These are phyloP conservation scores for Fraxinus nigra DNA, from an alignment of 305 asterid genomes.

Conservation along the genomic window DNA sequence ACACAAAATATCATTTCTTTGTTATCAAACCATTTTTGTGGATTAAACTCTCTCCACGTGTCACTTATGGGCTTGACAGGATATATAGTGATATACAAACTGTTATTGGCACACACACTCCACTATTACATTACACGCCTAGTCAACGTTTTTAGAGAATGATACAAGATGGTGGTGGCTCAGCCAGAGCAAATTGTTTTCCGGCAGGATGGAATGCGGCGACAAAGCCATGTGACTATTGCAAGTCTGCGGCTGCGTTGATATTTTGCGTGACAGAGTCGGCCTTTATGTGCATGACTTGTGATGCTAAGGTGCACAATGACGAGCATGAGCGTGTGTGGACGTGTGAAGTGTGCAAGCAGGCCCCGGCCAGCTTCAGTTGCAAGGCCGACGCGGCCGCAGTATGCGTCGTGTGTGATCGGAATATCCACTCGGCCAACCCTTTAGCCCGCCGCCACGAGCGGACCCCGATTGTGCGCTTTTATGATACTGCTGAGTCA, in stretches of 20 bases:
- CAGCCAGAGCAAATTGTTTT: background rate
- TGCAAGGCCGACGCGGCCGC: conserved; percentile 45
- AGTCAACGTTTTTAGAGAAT: conserved; percentile 3
- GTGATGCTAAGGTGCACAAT: conserved; percentile 31
- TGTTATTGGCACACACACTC: background rate
- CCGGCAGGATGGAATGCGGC: conserved; percentile 29
- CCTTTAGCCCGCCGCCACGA: conserved; percentile 45
- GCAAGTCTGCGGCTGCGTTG: conserved; percentile 30
- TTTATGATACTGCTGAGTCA: conserved; percentile 30
- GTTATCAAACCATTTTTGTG: conserved; percentile 37
- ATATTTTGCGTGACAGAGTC: conserved; percentile 35
- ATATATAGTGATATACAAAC: background rate
- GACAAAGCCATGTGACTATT: conserved; percentile 30
- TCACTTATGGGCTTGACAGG: background rate
- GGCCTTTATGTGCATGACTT: conserved; percentile 31
- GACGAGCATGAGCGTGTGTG: conserved; percentile 36
- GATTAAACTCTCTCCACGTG: conserved; percentile 36
- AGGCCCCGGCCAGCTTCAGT: conserved; percentile 33
- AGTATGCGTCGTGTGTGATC: conserved; percentile 38
- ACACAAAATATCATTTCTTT: conserved; percentile 29
- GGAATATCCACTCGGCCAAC: conserved; percentile 43
- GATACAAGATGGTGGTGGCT: background rate
- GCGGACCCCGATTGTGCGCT: conserved; percentile 35
- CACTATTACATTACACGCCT: conserved; percentile 15
- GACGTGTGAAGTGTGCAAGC: conserved; percentile 48